Evolutionary conservation across 495 filamentous ascomycete species (phyloP), one percentile per base, ranked within the genome.

Genomic region (Penicillium pancosmium): DNA sequence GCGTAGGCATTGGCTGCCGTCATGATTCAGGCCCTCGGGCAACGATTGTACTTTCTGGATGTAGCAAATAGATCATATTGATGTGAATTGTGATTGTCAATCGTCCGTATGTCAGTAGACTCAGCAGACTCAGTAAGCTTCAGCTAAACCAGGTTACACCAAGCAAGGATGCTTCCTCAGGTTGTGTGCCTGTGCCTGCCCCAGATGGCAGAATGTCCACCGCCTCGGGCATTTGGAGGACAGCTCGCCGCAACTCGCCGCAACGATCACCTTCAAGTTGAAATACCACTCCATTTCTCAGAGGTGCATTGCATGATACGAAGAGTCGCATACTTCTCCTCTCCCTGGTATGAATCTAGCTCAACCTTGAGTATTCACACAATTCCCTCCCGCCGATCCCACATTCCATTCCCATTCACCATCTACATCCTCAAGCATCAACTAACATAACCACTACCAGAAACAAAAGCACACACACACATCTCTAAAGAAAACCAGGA

Each of bases 201-300:
- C 8, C 27, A 25, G 13, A 19, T 11, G 25, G 10, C 4, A 25
- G 10, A 19, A 40, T 43, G n/a, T 4, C 41, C 67, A 69, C 67
- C 67, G 67, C 67, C 52, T 33, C 19, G 38, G 36, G 36, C 49
- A 60, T 67, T 40, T 69, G 67, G 67, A 69, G 67, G 67, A 69
- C 67, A 69, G 61, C 67, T 69, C 64, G 64, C 64, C 27, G 27
- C 27, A 31, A 31, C 27, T 31, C 27, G 27, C 27, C 27, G 27
- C 23, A 23, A 55, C 36, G 36, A 44, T 31, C 16, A 44, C 41
- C 8, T 16, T 18, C 41, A 16, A 44, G 41, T n/a, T 44, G 13
- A 44, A 44, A 44, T 9, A 16, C 16, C 41, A 40, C 16, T 15
- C 13, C 12, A 11, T 21, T 49, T 38, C 8, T 21, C 51, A 36